Percentiles rank a stretch among this genome's conserved stretches.
These are phyloP conservation scores for Fusarium praegraminearum DNA, from an alignment of 2,329 filamentous ascomycete species.

Conservation along the genomic window DNA sequence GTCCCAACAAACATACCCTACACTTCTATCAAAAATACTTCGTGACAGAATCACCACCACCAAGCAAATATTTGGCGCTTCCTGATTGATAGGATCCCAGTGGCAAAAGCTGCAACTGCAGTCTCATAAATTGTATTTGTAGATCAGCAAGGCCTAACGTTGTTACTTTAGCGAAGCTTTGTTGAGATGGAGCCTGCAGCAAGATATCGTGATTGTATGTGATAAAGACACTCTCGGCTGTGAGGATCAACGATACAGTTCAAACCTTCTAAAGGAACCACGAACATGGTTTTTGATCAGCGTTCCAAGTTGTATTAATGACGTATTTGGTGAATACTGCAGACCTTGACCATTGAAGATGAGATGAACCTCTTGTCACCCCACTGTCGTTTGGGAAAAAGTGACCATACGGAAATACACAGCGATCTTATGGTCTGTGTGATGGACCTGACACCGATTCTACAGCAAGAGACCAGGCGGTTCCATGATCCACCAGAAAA, in stretches of 20 bases:
- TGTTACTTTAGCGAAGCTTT: neutral
- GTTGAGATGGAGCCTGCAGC: neutral
- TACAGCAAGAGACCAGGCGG: neutral
- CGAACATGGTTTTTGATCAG: neutral
- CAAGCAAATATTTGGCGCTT: neutral
- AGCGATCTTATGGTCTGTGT: neutral
- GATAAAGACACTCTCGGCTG: neutral
- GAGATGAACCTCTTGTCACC: slow-evolving; percentile 1
- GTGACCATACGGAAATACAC: neutral
- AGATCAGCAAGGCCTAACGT: neutral
- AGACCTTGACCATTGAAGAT: slow-evolving; percentile 14
- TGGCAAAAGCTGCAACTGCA: neutral
- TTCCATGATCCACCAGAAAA: neutral
- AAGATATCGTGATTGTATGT: neutral
- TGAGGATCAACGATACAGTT: neutral
- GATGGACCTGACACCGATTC: neutral
- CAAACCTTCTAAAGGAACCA: neutral
- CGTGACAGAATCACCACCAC: neutral
- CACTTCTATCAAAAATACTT: neutral
- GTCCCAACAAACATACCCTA: slow-evolving; percentile 3
- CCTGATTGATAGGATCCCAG: neutral
- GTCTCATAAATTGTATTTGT: neutral
- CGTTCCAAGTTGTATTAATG: neutral
- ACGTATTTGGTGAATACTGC: neutral
- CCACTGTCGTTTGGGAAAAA: neutral